phyloP scores from a whole-genome alignment of 495 filamentous ascomycete species.

The Aspergillus bridgeri region DNA sequence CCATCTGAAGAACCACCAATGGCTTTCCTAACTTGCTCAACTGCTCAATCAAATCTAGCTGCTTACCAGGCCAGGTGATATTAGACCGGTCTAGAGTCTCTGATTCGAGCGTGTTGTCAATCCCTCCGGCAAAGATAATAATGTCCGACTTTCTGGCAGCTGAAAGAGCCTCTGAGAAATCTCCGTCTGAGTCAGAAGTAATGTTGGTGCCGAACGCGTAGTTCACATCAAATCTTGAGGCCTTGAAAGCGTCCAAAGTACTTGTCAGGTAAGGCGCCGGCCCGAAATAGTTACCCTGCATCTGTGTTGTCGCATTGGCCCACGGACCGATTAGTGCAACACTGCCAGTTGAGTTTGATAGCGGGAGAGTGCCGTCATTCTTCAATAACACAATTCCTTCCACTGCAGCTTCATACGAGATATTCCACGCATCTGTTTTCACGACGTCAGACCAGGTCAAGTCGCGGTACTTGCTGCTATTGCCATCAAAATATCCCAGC shows the following conservation, averaged over 20 bases:
- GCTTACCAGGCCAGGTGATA: constrained; percentile 56
- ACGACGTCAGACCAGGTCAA: constrained; percentile 52
- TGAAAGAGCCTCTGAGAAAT: constrained; percentile 39
- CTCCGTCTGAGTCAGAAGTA: constrained; percentile 36
- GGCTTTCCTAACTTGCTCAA: constrained; percentile 51
- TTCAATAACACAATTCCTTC: constrained; percentile 60
- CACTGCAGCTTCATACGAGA: constrained; percentile 57
- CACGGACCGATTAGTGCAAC: constrained; percentile 59
- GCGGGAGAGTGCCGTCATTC: constrained; percentile 56
- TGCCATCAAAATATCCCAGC: constrained; percentile 58
- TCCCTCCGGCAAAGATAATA: constrained; percentile 56
- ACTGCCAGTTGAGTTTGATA: constrained; percentile 34
- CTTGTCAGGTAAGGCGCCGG: constrained; percentile 54
- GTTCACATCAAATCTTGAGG: constrained; percentile 40
- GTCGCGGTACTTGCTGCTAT: constrained; percentile 45
- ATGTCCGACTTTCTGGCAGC: constrained; percentile 51
- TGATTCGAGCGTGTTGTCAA: constrained; percentile 54
- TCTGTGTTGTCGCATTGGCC: constrained; percentile 55
- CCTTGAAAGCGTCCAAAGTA: constrained; percentile 47
- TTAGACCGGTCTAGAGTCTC: constrained; percentile 53
- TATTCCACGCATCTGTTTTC: constrained; percentile 46
- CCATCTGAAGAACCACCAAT: constrained; percentile 56
- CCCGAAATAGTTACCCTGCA: constrained; percentile 62
- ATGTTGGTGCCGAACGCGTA: constrained; percentile 46
- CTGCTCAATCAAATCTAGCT: constrained; percentile 52